These are phyloP conservation scores for Domatiomyces catenatus DNA, from an alignment of 2,329 filamentous ascomycete species.

Conservation along the genomic window DNA sequence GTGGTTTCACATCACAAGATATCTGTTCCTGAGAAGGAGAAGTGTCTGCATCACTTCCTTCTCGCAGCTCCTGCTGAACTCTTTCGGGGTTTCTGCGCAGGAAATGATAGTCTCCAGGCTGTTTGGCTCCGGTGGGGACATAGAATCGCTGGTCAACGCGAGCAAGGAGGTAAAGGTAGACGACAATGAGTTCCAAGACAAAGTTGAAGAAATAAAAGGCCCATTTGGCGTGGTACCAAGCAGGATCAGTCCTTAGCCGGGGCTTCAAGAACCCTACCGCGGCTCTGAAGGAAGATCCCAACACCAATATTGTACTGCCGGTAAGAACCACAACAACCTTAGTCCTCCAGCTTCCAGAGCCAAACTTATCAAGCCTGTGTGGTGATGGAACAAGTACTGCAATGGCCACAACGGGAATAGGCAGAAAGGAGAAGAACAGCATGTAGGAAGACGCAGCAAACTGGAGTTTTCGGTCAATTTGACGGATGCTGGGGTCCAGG, in stretches of 20 bases:
- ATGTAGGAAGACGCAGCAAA: slow-evolving; percentile 47
- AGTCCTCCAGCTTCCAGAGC: slow-evolving; percentile 47
- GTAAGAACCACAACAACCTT: slow-evolving; percentile 52
- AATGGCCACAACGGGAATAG: slow-evolving; percentile 40
- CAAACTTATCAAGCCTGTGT: slow-evolving; percentile 43
- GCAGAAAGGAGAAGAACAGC: slow-evolving; percentile 50
- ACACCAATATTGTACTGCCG: slow-evolving; percentile 43
- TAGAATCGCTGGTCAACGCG: slow-evolving; percentile 64
- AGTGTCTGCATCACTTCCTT: slow-evolving; percentile 5
- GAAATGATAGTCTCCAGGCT: slow-evolving; percentile 33
- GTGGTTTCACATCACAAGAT: slow-evolving; percentile 12
- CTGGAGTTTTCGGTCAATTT: slow-evolving; percentile 47
- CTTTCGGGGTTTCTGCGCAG: background rate
- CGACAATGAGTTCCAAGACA: slow-evolving; percentile 53
- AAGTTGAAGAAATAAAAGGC: slow-evolving; percentile 74
- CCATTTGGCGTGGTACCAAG: slow-evolving; percentile 55
- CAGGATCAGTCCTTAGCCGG: slow-evolving; percentile 38
- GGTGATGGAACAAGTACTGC: slow-evolving; percentile 34
- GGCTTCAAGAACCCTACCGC: slow-evolving; percentile 40
- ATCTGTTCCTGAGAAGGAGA: slow-evolving; percentile 17
- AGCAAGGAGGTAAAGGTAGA: slow-evolving; percentile 49
- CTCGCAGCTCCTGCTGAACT: background rate
- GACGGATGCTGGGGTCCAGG: slow-evolving; percentile 34
- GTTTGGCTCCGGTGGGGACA: slow-evolving; percentile 53
- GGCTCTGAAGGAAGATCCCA: slow-evolving; percentile 56